Evolutionary conservation across 768 basidiomycete species (phyloP).

Genomic region (Mycena floridula): DNA sequence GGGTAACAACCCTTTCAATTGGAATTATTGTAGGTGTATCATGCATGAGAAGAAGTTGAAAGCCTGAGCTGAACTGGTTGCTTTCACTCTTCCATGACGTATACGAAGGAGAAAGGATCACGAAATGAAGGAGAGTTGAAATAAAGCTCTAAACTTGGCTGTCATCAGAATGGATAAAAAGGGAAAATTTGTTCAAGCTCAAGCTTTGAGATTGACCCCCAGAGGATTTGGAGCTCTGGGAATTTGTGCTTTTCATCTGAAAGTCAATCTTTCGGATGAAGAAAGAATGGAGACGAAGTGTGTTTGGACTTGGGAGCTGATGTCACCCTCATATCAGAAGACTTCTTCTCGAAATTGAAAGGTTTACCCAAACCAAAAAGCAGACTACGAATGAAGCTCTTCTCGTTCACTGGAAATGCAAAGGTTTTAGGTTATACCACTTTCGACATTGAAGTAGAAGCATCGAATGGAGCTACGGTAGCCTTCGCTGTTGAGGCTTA

Average conservation of each 20-base stretch:
- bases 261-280: background rate
- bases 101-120: no score
- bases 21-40: no score
- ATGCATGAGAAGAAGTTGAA: no score
- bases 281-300: background rate
- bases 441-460: slow-evolving; percentile 5
- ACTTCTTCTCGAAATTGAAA: background rate
- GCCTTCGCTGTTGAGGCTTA: slow-evolving; percentile 16
- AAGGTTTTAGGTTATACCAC: slow-evolving; percentile 13
- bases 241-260: background rate
- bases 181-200: no score
- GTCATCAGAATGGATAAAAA: no score
- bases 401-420: slow-evolving; percentile 7
- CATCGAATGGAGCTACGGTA: slow-evolving; percentile 4
- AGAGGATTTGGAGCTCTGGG: background rate
- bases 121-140: no score
- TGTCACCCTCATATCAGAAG: slow-evolving; percentile 7
- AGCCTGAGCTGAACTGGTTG: no score
- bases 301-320: background rate
- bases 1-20: no score
- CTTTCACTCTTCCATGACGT: no score
- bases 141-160: no score
- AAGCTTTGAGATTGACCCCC: no score
- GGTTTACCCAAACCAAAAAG: background rate
- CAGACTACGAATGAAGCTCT: slow-evolving; percentile 8